phyloP scores from a whole-genome alignment of 352 stramenopile species.

The Phytophthora quininea region DNA sequence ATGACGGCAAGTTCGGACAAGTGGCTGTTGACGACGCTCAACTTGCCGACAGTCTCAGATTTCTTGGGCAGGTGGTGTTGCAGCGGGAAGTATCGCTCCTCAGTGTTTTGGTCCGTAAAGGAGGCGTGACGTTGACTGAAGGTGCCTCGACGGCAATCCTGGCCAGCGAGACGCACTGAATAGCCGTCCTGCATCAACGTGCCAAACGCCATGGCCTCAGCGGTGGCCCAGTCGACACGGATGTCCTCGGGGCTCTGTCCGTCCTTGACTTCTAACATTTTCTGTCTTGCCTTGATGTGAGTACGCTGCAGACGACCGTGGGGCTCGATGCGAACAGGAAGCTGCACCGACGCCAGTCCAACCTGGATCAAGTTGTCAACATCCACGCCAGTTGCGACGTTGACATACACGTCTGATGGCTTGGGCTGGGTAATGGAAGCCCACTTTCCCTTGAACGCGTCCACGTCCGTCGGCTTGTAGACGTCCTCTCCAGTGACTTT shows the following conservation, averaged over 20 bases:
- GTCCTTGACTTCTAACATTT: conserved; percentile 61
- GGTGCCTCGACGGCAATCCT: conserved; percentile 89
- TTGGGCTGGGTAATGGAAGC: conserved; percentile 53
- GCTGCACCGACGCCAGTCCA: conserved; percentile 64
- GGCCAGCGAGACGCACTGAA: conserved; percentile 84
- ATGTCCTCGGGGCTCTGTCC: conserved; percentile 36
- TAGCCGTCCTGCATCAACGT: conserved; percentile 84
- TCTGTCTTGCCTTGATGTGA: conserved; percentile 75
- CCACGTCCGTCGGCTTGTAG: conserved; percentile 70
- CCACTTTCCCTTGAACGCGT: conserved; percentile 84
- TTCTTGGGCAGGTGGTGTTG: conserved; percentile 63
- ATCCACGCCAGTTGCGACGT: conserved; percentile 57
- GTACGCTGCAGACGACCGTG: conserved; percentile 83
- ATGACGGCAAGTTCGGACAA: conserved; percentile 89
- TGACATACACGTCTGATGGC: conserved; percentile 57
- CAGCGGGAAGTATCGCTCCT: conserved; percentile 78
- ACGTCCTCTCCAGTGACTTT: conserved; percentile 45
- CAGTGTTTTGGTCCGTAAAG: conserved; percentile 83
- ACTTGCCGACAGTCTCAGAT: conserved; percentile 40
- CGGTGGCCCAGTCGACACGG: conserved; percentile 88
- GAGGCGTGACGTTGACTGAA: conserved; percentile 89
- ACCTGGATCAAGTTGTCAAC: conserved; percentile 64
- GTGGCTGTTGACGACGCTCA: conserved; percentile 83
- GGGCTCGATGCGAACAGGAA: conserved; percentile 58
- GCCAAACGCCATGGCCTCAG: conserved; percentile 89